Evolutionary conservation across 306 rosid genomes (phyloP).

Genomic region (Urtica urens): DNA sequence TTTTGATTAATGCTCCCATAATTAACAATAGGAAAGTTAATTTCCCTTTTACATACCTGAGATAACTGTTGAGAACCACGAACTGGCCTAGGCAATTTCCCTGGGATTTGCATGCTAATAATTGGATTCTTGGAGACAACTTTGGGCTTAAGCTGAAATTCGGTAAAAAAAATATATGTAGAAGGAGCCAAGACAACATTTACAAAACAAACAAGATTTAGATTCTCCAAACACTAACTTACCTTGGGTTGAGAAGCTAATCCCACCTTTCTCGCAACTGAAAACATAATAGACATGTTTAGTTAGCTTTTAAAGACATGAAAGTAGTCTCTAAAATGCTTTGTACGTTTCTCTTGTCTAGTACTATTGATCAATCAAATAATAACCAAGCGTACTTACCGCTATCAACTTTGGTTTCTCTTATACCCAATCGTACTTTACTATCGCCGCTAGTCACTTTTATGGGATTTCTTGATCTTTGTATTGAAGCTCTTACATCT

Average conservation of each 20-base stretch:
- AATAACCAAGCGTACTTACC: conserved; percentile 29
- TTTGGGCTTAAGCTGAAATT: conserved; percentile 39
- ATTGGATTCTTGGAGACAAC: conserved; percentile 40
- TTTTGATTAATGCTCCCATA: no score
- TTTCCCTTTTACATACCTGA: conserved; percentile 38
- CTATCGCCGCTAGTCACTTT: conserved; percentile 17
- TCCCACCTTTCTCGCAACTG: conserved; percentile 45
- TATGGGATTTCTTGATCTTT: conserved; percentile 46
- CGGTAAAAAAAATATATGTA: conserved; percentile 8
- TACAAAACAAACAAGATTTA: conserved; percentile 3
- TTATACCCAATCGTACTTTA: conserved; percentile 15
- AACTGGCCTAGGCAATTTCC: conserved; percentile 36
- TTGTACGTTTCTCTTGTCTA: neutral
- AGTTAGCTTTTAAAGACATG: neutral
- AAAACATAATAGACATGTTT: conserved; percentile 24
- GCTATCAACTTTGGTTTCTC: conserved; percentile 15
- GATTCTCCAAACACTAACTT: conserved; percentile 18
- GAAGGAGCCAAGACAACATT: conserved; percentile 3
- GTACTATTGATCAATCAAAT: conserved; percentile 1
- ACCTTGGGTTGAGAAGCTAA: conserved; percentile 51
- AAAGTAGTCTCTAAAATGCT: neutral
- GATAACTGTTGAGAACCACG: conserved; percentile 33
- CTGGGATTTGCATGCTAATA: conserved; percentile 35
- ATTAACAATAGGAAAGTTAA: neutral
- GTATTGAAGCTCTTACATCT: conserved; percentile 92